A percentile compares a stretch with the other conserved stretches of the same genome.
Conservation (phyloP, 192 early-diverging fungal genomes). For the Dimargaris cristalligena region DNA sequence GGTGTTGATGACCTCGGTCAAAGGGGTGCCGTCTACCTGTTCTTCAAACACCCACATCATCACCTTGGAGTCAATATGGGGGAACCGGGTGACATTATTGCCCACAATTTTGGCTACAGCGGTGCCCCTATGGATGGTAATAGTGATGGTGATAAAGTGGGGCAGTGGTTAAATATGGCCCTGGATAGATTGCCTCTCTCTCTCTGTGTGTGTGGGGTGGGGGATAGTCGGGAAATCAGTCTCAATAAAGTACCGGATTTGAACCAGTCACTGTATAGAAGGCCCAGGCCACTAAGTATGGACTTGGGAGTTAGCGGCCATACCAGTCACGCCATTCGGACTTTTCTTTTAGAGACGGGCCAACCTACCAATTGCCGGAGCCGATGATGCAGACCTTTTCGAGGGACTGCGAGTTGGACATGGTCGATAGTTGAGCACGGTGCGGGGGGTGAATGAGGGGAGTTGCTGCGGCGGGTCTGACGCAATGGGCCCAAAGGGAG, state of each 20-base stretch:
- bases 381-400: slow-evolving; percentile 85
- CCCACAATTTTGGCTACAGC: slow-evolving; percentile 87
- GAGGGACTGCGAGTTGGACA: slow-evolving; percentile 3
- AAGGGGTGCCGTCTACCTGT: slow-evolving; percentile 55
- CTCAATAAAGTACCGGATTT: not conserved
- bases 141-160: not conserved
- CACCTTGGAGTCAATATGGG: slow-evolving; percentile 58
- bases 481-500: too few relatives aligned
- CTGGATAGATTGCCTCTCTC: not conserved
- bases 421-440: too few relatives aligned
- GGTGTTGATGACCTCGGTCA: slow-evolving; percentile 90
- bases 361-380: slow-evolving; percentile 89
- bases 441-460: too few relatives aligned
- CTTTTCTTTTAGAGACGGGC: too few relatives aligned
- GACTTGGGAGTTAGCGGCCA: not conserved
- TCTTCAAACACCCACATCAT: slow-evolving; percentile 97
- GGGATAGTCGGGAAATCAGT: not conserved
- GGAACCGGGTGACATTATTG: slow-evolving; percentile 50
- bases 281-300: not conserved
- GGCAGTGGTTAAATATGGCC: too few relatives aligned
- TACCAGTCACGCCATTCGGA: too few relatives aligned
- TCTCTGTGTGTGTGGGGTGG: not conserved
- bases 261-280: not conserved
- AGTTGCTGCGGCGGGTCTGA: too few relatives aligned
- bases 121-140: slow-evolving; percentile 55